Evolutionary conservation across 495 filamentous ascomycete species (phyloP), one percentile per base, ranked within the genome.

Genomic region (Clohesyomyces aquaticus): DNA sequence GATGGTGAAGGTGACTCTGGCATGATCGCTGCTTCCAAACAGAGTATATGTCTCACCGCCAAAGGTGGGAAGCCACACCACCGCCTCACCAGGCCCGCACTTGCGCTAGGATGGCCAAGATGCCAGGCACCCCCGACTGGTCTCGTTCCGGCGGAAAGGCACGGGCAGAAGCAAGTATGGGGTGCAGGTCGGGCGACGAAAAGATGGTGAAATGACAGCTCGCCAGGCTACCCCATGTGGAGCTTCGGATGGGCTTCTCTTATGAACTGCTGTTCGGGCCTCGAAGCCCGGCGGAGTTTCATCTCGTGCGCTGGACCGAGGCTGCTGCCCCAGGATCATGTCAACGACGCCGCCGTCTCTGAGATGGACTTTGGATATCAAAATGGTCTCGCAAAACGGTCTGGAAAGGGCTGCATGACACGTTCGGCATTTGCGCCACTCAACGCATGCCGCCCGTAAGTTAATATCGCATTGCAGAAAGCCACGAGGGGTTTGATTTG

Each of bases 31-130:
- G 38, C 55, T 4, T 43, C 21, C 19, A 18, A 58, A 22, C 38
- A 53, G 32, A 28, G 35, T 25, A 57, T 47, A 12, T 10, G 41
- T 61, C 58, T 55, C 59, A 67, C 65, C 65, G 65, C 65, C 59
- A 45, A 46, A 48, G 12, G 25, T 23, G n/a, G 55, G 32, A 32
- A 56, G 53, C 59, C 21, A 53, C 43, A 35, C 56, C 28, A 19
- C 25, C 46, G 43, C 43, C 41, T 43, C 38, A 18, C 41, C 8
- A 28, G n/a, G 1, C 38, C 38, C 54, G 32, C 61, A 26, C 61
- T 64, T 51, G 45, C 47, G 53, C 50, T 55, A 51, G 53, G 29
- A 57, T 23, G 22, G 29, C 12, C 14, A 2, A 2, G 14, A 19
- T 8, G 16, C n/a, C n/a, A 38, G 28, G 19, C 9, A 18, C 12